Evolutionary conservation across 2,329 filamentous ascomycete genomes (phyloP), one percentile per base, ranked within the genome.

Genomic region (Talaromyces funiculosus): DNA sequence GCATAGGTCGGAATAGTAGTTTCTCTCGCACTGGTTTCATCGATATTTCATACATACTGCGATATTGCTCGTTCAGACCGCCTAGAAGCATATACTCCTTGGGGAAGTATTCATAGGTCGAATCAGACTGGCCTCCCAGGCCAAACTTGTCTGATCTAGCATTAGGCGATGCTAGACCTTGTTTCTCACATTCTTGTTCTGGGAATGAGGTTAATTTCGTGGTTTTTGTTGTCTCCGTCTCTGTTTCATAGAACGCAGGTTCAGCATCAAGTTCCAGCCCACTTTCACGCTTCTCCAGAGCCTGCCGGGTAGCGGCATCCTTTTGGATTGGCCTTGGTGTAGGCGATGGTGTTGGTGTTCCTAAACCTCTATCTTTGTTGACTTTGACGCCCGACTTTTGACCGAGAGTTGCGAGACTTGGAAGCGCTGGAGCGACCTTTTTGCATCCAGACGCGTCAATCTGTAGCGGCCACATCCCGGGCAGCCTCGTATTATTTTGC

Each of bases 401-500:
- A 51, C 29, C 47, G 29, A 51, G 26, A 51, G 16, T 62, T 14
- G 67, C 51, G 57, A 69, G 66, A 62, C 61, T 14, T 38, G 22
- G 37, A 63, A 65, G 14, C 29, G 62, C 24, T 60, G 53, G 10
- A 26, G 47, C 22, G 31, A 2, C 4, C 40, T 43, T 53, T 47
- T 90, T 87, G 72, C 92, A 96, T 4, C 92, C 92, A 26, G 87
- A 89, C 9, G 88, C 86, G 74, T 96, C 90, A 12, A 97, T 76
- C 40, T 79, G 79, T 64, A 90, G 83, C 0, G 92, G 91, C 79
- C 93, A 96, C 68, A 96, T 83, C 1, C 92, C 92, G 1, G 88
- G 85, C 7, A 96, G 77, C 3, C 81, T 80, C 0, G 89, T 92
- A 4, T 79, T 73, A 66, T 86, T 84, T 75, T 96, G 90, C 76